These are phyloP conservation scores for Podospora pseudopauciseta DNA, from an alignment of 495 filamentous ascomycete genomes.

Conservation along the genomic window DNA sequence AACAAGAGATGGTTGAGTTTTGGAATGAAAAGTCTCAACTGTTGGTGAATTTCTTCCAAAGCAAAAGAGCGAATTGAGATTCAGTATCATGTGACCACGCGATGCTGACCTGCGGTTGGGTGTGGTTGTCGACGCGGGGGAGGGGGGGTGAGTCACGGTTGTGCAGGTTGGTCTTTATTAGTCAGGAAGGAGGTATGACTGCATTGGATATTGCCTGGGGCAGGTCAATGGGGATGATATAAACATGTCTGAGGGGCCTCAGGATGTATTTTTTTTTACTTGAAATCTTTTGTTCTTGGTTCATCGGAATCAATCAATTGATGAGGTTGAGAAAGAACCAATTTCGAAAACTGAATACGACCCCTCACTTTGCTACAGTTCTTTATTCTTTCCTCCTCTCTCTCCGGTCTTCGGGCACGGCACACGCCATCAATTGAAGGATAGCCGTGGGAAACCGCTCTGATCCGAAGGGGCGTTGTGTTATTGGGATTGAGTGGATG, in stretches of 20 bases:
- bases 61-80: not conserved
- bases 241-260: constrained; percentile 5
- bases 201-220: constrained; percentile 1
- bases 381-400: not conserved
- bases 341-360: too few species aligned
- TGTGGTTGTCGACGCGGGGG: not conserved
- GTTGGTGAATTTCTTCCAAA: too few species aligned
- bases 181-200: constrained; percentile 2
- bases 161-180: not conserved
- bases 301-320: too few species aligned
- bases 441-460: constrained; percentile 11
- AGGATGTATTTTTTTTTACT: not conserved
- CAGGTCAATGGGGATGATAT: not conserved
- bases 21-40: too few species aligned
- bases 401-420: constrained; percentile 15
- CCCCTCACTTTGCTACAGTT: not conserved
- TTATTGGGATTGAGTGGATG: not conserved
- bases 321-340: too few species aligned
- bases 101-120: not conserved
- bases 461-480: constrained; percentile 4
- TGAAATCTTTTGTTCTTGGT: not conserved
- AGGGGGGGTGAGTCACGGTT: constrained; percentile 7
- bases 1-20: too few species aligned
- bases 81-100: not conserved
- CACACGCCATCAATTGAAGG: not conserved